phyloP scores from a whole-genome alignment of 805 yeast genomes.

The Yueomyces sinensis region DNA sequence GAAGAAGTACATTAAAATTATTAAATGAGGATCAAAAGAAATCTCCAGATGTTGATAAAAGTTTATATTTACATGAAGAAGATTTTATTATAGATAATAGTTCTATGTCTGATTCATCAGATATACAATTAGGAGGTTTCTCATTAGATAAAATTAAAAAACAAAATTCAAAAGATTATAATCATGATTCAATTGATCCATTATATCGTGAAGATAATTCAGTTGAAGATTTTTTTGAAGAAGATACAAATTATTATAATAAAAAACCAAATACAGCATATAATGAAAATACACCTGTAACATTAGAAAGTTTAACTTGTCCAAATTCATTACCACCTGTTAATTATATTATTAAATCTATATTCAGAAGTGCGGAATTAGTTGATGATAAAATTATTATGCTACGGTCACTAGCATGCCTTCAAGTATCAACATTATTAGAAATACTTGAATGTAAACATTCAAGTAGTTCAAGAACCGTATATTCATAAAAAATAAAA shows the following conservation, averaged over 20 bases:
- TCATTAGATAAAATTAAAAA: neutral
- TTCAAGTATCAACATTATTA: slow-evolving; percentile 17
- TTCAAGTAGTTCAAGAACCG: too few species aligned
- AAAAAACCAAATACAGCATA: neutral
- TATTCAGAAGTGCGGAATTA: slow-evolving; percentile 48
- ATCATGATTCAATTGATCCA: slow-evolving; percentile 22
- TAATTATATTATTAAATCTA: slow-evolving; percentile 40
- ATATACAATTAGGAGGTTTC: slow-evolving; percentile 1
- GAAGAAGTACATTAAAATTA: neutral
- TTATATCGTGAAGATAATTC: slow-evolving; percentile 7
- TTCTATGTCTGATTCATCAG: neutral
- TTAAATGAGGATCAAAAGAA: neutral
- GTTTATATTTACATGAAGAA: neutral
- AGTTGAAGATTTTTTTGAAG: neutral
- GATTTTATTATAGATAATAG: neutral
- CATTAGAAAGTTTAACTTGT: slow-evolving; percentile 45
- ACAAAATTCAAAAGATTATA: neutral
- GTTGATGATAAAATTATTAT: slow-evolving; percentile 53
- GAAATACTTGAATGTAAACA: slow-evolving; percentile 4
- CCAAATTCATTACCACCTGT: slow-evolving; percentile 44
- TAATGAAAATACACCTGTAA: slow-evolving; percentile 18
- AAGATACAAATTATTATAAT: neutral
- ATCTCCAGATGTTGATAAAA: neutral
- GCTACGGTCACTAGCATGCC: slow-evolving; percentile 23
- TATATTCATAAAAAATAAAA: too few species aligned